phyloP scores from a whole-genome alignment of 495 filamentous ascomycete genomes.

The Daldinia bambusicola region DNA sequence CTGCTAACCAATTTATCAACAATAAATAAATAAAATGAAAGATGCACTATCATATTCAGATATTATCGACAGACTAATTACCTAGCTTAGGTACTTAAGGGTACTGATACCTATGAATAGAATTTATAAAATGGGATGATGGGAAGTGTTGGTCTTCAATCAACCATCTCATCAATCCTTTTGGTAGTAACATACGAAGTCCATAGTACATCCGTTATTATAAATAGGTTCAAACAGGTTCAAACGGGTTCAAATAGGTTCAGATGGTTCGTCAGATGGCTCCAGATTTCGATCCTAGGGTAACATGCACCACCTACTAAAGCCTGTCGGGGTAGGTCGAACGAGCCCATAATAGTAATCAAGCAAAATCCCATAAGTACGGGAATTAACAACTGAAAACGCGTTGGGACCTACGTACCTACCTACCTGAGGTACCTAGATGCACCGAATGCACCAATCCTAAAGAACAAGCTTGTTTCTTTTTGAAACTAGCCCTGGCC shows the following conservation, averaged over 20 bases:
- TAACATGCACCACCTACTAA: constrained; percentile 1
- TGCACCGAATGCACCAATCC: constrained; percentile 12
- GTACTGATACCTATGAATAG: constrained; percentile 13
- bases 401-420: too few species aligned
- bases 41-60: too few species aligned
- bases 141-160: not conserved
- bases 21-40: too few species aligned
- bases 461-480: constrained; percentile 32
- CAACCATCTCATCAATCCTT: constrained; percentile 6
- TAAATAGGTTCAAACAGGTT: too few species aligned
- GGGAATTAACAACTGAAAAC: constrained; percentile 20
- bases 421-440: too few species aligned
- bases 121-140: too few species aligned
- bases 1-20: not conserved
- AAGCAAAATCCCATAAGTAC: constrained; percentile 26
- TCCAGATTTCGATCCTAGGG: constrained; percentile 14
- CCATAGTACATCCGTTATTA: constrained; percentile 13
- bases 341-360: constrained; percentile 32
- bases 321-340: constrained; percentile 8
- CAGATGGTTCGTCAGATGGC: not conserved
- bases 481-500: constrained; percentile 31
- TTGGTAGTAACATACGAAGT: constrained; percentile 1
- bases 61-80: not conserved
- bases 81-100: not conserved
- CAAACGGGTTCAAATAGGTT: too few species aligned